phyloP scores from a whole-genome alignment of 2,329 filamentous ascomycete species.

The Xylariaceae sp. region DNA sequence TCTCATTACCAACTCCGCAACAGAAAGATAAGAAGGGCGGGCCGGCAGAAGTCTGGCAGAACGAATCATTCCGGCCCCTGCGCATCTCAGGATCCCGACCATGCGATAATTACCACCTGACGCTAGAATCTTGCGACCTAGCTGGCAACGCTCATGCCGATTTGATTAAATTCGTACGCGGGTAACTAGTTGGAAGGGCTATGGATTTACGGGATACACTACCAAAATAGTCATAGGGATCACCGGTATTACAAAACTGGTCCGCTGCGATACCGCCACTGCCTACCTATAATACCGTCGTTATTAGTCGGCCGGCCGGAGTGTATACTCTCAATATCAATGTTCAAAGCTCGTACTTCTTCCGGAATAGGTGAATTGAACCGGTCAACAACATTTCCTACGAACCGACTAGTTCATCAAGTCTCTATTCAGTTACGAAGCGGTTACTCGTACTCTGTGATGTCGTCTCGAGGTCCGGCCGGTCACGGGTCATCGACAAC shows the following conservation, averaged over 20 bases:
- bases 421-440: background rate
- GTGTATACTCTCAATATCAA: no score
- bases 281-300: background rate
- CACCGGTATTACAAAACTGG: background rate
- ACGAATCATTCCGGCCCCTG: background rate
- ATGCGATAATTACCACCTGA: background rate
- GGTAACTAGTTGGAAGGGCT: background rate
- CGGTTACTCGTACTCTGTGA: no score
- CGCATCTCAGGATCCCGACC: background rate
- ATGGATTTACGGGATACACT: background rate
- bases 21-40: no score
- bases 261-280: background rate
- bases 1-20: background rate
- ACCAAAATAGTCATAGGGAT: background rate
- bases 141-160: background rate
- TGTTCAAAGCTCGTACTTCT: no score
- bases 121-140: background rate
- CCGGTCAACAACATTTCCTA: background rate
- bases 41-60: background rate
- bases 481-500: no score
- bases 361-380: background rate
- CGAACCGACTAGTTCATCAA: background rate
- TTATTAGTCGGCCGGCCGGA: no score
- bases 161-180: background rate
- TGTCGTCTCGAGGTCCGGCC: no score